Conservation (phyloP, 2,329 filamentous ascomycete species). For the Aulographum hederae region DNA sequence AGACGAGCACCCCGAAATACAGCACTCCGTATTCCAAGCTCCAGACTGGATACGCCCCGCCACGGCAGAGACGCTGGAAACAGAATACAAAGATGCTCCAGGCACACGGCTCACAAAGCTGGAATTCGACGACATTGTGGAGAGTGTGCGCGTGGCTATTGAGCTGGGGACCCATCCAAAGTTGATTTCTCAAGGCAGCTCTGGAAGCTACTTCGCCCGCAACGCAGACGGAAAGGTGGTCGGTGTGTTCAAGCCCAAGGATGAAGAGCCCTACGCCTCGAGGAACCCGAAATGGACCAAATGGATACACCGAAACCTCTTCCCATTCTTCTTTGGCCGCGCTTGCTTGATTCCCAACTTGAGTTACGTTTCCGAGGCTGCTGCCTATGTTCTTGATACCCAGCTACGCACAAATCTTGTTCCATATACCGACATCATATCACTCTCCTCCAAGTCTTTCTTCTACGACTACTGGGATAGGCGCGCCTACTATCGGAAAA, state of each 20-base stretch:
- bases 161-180: constrained; percentile 81
- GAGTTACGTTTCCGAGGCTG: constrained; percentile 94
- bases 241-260: constrained; percentile 96
- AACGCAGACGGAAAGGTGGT: constrained; percentile 87
- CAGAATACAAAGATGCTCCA: constrained; percentile 29
- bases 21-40: constrained; percentile 90
- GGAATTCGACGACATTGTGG: constrained; percentile 76
- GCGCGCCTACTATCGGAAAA: constrained; percentile 70
- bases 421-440: constrained; percentile 90
- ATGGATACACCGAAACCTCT: constrained; percentile 95
- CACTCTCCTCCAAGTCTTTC: constrained; percentile 88
- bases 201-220: constrained; percentile 91
- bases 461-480: constrained; percentile 97
- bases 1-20: constrained; percentile 72
- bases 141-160: constrained; percentile 80
- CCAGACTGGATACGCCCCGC: constrained; percentile 73
- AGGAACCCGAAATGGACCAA: constrained; percentile 99
- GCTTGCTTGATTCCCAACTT: constrained; percentile 94
- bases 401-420: constrained; percentile 84
- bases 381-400: constrained; percentile 83
- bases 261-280: constrained; percentile 93
- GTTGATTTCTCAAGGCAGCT: constrained; percentile 94
- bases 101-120: constrained; percentile 54
- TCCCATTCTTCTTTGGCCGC: constrained; percentile 91
- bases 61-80: constrained; percentile 54